Evolutionary conservation across 345 rosid genomes (phyloP), one percentile per base, ranked within the genome.

Genomic region (Salix dunnii): DNA sequence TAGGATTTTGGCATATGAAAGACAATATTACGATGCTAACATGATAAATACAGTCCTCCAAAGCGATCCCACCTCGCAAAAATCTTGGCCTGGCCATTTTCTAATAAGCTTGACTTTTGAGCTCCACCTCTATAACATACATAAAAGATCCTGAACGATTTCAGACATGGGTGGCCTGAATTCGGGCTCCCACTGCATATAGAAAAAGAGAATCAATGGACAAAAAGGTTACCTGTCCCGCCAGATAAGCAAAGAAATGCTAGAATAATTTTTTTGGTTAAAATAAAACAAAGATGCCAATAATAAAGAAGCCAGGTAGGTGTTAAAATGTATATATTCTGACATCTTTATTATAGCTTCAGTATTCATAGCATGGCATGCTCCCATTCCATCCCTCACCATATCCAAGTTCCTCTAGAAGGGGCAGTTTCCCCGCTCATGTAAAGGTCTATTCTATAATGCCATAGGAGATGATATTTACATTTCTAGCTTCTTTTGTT

Each of bases 131-230:
- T 85, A 87, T 70, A 89, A 70, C 96, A 91, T 88, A 38, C 81
- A 92, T 66, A 90, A 71, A 60, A 95, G 94, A 81, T 93, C 97
- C 81, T 95, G 97, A 51, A 91, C 94, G 25, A 95, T 82, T 85
- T 95, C 99, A 21, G 99, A 95, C 73, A 90, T 85, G 0, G 84
- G 85, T 30, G 97, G 99, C 86, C 99, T 84, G 75, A 95, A 95
- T 78, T 93, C 96, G 1, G 99, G 97, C 76, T 91, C 97, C 82
- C 82, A 81, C 98, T 95, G 89, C 81, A 69, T 25, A 65, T 72
- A 77, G 20, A 71, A 69, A 20, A 53, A 30, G 35, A 31, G 75
- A 53, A 0, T 25, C 43, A 61, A 68, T 23, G 33, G 28, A 58
- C 28, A 36, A 21, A 42, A 70, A 48, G 35, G 31, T 72, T n/a